phyloP scores from a whole-genome alignment of 2,329 filamentous ascomycete genomes.

The Xylaria sp. region DNA sequence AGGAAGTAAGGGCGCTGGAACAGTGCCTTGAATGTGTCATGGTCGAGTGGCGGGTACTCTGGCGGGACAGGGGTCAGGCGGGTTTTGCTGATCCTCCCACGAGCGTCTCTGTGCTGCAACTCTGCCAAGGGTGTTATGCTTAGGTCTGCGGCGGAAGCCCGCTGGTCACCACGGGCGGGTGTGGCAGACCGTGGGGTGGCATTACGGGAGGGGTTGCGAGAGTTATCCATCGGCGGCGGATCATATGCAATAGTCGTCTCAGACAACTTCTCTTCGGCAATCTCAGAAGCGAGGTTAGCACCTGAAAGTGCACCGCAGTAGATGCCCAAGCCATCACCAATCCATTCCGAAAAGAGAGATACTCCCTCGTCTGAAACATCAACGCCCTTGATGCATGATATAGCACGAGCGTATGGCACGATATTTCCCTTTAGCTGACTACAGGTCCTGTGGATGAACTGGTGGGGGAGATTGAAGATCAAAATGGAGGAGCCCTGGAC shows the following conservation, averaged over 20 bases:
- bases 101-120: constrained; percentile 74
- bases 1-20: constrained; percentile 99
- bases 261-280: constrained; percentile 94
- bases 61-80: constrained; percentile 79
- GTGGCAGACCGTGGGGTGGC: constrained; percentile 59
- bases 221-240: constrained; percentile 84
- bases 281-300: constrained; percentile 95
- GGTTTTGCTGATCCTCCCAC: constrained; percentile 73
- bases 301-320: constrained; percentile 96
- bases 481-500: constrained; percentile 88
- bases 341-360: constrained; percentile 92
- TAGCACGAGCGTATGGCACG: constrained; percentile 88
- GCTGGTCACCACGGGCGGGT: constrained; percentile 61
- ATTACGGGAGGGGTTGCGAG: constrained; percentile 73
- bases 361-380: constrained; percentile 89
- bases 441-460: constrained; percentile 92
- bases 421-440: constrained; percentile 87
- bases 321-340: constrained; percentile 89
- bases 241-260: constrained; percentile 98
- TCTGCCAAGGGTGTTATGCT: constrained; percentile 63
- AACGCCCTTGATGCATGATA: constrained; percentile 98
- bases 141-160: constrained; percentile 59
- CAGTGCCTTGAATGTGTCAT: constrained; percentile 81
- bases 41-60: constrained; percentile 88
- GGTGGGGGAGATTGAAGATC: constrained; percentile 95